Evolutionary conservation across 2,329 filamentous ascomycete species (phyloP), one percentile per base, ranked within the genome.

Genomic region (Ophiostoma sp.): DNA sequence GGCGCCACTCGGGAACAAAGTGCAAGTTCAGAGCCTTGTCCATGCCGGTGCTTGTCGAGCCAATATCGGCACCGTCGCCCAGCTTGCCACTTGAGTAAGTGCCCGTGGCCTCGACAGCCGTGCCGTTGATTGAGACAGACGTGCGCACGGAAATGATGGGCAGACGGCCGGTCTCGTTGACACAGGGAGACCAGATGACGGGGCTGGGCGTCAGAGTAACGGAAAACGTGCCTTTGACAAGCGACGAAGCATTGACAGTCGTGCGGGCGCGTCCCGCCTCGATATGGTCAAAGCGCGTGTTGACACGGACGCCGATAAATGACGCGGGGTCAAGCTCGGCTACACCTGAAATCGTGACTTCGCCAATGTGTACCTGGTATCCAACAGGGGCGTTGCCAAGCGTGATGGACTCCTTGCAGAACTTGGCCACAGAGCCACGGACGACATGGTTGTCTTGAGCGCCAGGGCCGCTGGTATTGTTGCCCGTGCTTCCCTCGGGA

Each of bases 331-430:
- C 76, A 3, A 78, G 68, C 33, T 66, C 28, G 1, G 76, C 77
- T 36, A 73, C 75, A 6, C 76, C 77, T 11, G 45, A 50, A 5
- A 78, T 75, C 9, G 63, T 74, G 12, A 78, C 72, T 11, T 59
- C 71, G 28, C 71, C 74, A 22, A 78, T 75, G 45, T 76, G 77
- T 12, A 78, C 50, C 72, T 77, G 75, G 73, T 75, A 74, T n/a
- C 77, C 76, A 3, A 70, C 73, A 0, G 77, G 77, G 11, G 74
- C 76, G 50, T 76, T 75, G 71, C 72, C 75, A 11, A 78, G 74
- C 5, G 50, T 25, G 25, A 78, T 78, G 22, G 74, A 57, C 73
- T 78, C 75, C 39, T 73, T 75, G 75, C 77, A 78, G 59, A 75
- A 78, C 75, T 78, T 78, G 70, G 73, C 74, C 22, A 74, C 75